phyloP scores from a whole-genome alignment of 495 filamentous ascomycete species.

The Cercophora newfieldiana region DNA sequence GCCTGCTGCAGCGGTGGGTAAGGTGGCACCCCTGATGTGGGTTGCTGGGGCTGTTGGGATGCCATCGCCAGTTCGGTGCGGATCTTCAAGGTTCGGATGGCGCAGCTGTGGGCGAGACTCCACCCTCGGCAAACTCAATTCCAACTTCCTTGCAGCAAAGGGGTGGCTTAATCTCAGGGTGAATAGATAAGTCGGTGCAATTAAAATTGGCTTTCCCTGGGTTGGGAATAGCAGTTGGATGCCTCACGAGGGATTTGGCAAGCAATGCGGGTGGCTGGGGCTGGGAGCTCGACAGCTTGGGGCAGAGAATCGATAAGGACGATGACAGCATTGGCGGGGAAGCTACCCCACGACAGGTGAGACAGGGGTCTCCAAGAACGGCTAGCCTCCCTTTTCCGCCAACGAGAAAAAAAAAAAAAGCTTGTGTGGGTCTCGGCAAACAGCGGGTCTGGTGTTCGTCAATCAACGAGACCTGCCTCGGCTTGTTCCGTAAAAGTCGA shows the following conservation, averaged over 20 bases:
- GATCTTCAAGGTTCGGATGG: background rate
- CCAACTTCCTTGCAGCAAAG: background rate
- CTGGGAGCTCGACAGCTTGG: background rate
- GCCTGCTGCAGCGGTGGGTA: background rate
- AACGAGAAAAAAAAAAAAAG: background rate
- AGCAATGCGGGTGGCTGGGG: background rate
- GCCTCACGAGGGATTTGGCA: background rate
- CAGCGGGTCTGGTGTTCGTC: background rate
- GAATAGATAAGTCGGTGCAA: background rate
- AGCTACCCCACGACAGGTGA: conserved; percentile 8
- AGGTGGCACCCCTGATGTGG: background rate
- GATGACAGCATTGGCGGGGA: conserved; percentile 3
- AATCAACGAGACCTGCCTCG: background rate
- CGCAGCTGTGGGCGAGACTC: background rate
- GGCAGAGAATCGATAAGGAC: background rate
- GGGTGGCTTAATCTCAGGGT: background rate
- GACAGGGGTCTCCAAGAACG: background rate
- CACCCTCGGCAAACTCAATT: background rate
- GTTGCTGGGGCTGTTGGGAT: background rate
- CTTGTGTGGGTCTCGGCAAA: conserved; percentile 2
- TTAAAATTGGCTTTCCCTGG: background rate
- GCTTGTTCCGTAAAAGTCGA: background rate
- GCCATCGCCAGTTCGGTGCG: background rate
- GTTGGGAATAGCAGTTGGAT: background rate
- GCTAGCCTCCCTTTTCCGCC: background rate